Conservation (phyloP, 495 filamentous ascomycete species). For the Astrothelium macrocarpum region DNA sequence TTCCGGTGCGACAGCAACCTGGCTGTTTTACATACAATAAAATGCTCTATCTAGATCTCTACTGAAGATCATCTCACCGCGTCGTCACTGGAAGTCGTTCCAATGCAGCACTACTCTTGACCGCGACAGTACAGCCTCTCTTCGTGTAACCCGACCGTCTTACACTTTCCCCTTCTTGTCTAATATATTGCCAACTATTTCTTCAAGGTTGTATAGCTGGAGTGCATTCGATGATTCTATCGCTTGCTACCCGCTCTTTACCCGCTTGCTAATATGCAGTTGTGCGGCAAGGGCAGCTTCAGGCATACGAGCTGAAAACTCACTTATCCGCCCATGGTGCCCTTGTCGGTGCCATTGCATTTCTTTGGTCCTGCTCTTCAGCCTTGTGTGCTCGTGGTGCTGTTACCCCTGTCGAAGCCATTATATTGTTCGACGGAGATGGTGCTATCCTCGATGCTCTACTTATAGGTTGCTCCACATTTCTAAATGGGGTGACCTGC, state of each 20-base stretch:
- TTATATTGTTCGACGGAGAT: slow-evolving; percentile 11
- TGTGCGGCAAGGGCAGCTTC: neutral
- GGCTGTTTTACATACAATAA: neutral
- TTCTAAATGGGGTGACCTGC: neutral
- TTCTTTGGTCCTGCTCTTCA: slow-evolving; percentile 26
- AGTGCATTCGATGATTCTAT: neutral
- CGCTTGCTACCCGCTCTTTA: neutral
- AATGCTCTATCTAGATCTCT: neutral
- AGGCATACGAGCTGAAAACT: neutral
- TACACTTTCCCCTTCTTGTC: slow-evolving; percentile 1
- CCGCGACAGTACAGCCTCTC: neutral
- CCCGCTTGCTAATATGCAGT: slow-evolving; percentile 1
- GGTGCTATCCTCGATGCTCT: slow-evolving; percentile 42
- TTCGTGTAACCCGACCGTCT: neutral
- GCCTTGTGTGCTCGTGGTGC: slow-evolving; percentile 38
- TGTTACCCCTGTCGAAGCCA: slow-evolving; percentile 31
- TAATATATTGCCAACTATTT: neutral
- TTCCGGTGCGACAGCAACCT: neutral
- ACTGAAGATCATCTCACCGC: neutral
- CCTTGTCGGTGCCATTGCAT: slow-evolving; percentile 37
- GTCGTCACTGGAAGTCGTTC: neutral
- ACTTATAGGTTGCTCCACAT: neutral
- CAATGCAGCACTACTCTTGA: neutral
- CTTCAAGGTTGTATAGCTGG: neutral
- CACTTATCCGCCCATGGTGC: slow-evolving; percentile 33